Evolutionary conservation across 495 filamentous ascomycete genomes (phyloP).

Genomic region (Rostrohypoxylon terebratum): DNA sequence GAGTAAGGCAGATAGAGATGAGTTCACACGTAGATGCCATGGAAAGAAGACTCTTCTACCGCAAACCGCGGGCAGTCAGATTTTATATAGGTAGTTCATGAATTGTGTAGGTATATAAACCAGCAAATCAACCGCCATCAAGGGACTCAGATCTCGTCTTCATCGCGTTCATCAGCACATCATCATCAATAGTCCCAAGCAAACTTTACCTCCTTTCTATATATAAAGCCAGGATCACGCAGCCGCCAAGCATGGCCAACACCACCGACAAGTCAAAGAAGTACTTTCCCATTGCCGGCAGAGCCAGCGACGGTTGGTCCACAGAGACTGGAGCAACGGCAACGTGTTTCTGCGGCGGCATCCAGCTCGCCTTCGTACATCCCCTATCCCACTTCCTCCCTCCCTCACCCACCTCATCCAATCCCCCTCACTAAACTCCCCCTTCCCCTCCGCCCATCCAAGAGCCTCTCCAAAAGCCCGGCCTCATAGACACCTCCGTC

Average conservation of each 20-base stretch:
- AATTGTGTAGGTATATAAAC: slow-evolving; percentile 25
- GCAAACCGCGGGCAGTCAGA: not conserved
- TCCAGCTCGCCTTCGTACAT: slow-evolving; percentile 65
- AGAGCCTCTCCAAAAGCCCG: slow-evolving; percentile 57
- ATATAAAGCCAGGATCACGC: not conserved
- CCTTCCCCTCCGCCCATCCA: not conserved
- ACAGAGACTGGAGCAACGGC: slow-evolving; percentile 35
- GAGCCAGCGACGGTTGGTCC: slow-evolving; percentile 53
- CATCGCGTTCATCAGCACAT: not conserved
- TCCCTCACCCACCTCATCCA: slow-evolving; percentile 12
- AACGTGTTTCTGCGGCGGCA: slow-evolving; percentile 60
- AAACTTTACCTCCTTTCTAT: not conserved
- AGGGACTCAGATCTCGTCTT: not conserved
- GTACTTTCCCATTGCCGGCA: slow-evolving; percentile 44
- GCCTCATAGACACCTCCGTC: slow-evolving; percentile 62
- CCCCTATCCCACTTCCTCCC: slow-evolving; percentile 13
- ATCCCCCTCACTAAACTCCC: slow-evolving; percentile 3
- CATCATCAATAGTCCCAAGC: not conserved
- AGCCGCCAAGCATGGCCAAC: not conserved
- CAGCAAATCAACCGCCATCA: slow-evolving; percentile 17
- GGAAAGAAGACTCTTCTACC: not conserved
- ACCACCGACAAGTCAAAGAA: slow-evolving; percentile 28
- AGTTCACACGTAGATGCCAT: not conserved
- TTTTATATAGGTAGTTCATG: not conserved
- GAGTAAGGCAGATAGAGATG: not conserved